Percentiles rank a stretch among this genome's conserved stretches.
phyloP scores from a whole-genome alignment of 805 yeast genomes.

The Yamadazyma sp. region DNA sequence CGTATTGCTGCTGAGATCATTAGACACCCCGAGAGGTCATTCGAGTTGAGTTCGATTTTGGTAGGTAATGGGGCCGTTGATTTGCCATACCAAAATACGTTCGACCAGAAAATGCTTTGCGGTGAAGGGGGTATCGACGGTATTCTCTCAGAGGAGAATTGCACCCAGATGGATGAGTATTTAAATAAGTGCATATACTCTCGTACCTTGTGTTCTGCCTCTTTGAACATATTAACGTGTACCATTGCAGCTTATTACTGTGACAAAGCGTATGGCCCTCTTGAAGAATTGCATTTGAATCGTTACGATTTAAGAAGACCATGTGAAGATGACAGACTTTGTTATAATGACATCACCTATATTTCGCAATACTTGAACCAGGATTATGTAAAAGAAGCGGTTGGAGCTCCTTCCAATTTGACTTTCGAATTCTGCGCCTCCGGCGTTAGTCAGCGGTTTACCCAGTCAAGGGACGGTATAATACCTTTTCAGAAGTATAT shows the following conservation, averaged over 20 bases:
- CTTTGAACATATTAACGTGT: constrained; percentile 8
- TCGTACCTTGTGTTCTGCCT: not conserved
- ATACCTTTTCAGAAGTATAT: constrained; percentile 62
- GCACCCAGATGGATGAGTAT: constrained; percentile 25
- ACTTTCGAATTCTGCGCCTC: constrained; percentile 41
- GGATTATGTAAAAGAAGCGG: constrained; percentile 48
- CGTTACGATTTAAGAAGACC: constrained; percentile 14
- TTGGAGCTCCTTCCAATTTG: constrained; percentile 51
- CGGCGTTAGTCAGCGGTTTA: constrained; percentile 43
- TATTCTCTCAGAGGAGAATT: constrained; percentile 22
- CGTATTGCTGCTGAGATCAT: constrained; percentile 39
- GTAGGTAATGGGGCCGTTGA: constrained; percentile 93
- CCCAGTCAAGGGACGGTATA: constrained; percentile 57
- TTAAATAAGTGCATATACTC: constrained; percentile 8
- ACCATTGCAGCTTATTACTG: constrained; percentile 10
- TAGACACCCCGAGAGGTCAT: constrained; percentile 34
- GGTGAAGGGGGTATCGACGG: constrained; percentile 41
- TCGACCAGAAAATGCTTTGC: constrained; percentile 88
- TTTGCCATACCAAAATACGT: constrained; percentile 66
- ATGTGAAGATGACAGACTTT: constrained; percentile 20
- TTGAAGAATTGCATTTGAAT: constrained; percentile 6
- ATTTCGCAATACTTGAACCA: constrained; percentile 51
- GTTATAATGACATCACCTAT: constrained; percentile 50
- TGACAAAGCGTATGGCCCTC: constrained; percentile 8
- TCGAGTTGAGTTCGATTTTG: constrained; percentile 69